Evolutionary conservation across 2,329 filamentous ascomycete species (phyloP), one percentile per base, ranked within the genome.

Genomic region (Sodiomyces alkalinus): DNA sequence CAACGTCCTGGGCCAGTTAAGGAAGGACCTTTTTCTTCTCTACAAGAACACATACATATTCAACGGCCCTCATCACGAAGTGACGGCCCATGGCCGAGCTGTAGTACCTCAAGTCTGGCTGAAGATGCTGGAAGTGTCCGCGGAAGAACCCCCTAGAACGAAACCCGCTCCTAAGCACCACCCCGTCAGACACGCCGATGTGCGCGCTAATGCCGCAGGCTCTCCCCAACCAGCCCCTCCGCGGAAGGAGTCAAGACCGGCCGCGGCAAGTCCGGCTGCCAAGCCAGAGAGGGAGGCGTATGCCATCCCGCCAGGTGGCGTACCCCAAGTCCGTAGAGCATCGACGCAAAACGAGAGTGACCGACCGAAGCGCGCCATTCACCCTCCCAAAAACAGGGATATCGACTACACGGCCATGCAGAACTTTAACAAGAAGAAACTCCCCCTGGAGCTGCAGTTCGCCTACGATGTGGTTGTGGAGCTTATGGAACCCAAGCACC

Each of bases 401-500:
- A 65, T 94, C n/a, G 79, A 86, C 6, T 96, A 94, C 48, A 70
- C 76, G 12, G 68, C 68, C 12, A 75, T 78, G 37, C 52, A 52
- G 11, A 82, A 85, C 47, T 81, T 83, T 8, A 92, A 92, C 60
- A 86, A 93, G 72, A 90, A 85, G 66, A 85, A 87, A 58, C 74
- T 80, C 37, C 77, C 85, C 39, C 74, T 81, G 22, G 87, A 96
- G 52, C 63, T 96, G 31, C 83, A 80, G 40, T 98, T 96, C 52
- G 87, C 82, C 46, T 78, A 92, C 38, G 74, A 82, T 33, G 73
- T 87, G 2, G 48, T 96, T 32, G 68, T 70, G 19, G 83, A 94
- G 46, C 49, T 96, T 18, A 69, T 76, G 51, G 80, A 83, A 47
- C 54, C 66, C 1, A 86, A 81, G 48, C 68, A 94, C 46, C 63